Conservation (phyloP, 164 flowering plant species). For the Berberis vulgaris region DNA sequence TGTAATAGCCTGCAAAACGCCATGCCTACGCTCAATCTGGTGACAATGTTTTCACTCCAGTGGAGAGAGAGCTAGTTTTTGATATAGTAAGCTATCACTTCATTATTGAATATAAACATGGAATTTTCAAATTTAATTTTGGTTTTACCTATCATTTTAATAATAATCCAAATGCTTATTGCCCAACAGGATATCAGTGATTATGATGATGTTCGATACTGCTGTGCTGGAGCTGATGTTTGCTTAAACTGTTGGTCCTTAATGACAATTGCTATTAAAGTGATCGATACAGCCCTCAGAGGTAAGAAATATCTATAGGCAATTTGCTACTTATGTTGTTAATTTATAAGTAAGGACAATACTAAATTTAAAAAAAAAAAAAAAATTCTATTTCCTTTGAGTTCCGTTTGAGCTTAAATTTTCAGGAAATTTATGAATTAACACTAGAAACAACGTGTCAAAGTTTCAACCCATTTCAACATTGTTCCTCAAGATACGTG, state of each 20-base stretch:
- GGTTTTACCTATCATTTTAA: too few relatives aligned
- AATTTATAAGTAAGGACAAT: background rate
- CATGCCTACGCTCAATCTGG: slow-evolving; percentile 77
- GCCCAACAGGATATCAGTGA: slow-evolving; percentile 80
- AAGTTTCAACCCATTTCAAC: too few relatives aligned
- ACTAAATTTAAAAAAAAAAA: too few relatives aligned
- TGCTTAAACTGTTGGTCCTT: slow-evolving; percentile 94
- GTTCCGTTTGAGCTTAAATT: too few relatives aligned
- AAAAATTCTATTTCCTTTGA: too few relatives aligned
- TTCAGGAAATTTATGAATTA: too few relatives aligned
- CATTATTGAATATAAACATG: too few relatives aligned
- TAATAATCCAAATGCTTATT: too few relatives aligned
- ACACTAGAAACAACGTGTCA: too few relatives aligned
- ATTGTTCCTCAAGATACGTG: too few relatives aligned
- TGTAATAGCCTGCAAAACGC: slow-evolving; percentile 54
- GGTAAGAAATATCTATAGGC: slow-evolving; percentile 31
- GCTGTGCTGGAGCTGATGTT: slow-evolving; percentile 96
- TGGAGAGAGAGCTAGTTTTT: slow-evolving; percentile 91
- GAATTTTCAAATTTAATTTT: too few relatives aligned
- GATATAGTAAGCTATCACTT: slow-evolving; percentile 64
- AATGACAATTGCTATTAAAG: slow-evolving; percentile 93
- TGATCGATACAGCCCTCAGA: slow-evolving; percentile 85
- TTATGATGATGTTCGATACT: slow-evolving; percentile 94
- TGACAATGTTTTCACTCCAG: slow-evolving; percentile 70
- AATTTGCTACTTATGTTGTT: background rate